Base-by-base conservation (phyloP, 2,329 filamentous ascomycete species). In the Phaeomoniella chlamydospora region DNA sequence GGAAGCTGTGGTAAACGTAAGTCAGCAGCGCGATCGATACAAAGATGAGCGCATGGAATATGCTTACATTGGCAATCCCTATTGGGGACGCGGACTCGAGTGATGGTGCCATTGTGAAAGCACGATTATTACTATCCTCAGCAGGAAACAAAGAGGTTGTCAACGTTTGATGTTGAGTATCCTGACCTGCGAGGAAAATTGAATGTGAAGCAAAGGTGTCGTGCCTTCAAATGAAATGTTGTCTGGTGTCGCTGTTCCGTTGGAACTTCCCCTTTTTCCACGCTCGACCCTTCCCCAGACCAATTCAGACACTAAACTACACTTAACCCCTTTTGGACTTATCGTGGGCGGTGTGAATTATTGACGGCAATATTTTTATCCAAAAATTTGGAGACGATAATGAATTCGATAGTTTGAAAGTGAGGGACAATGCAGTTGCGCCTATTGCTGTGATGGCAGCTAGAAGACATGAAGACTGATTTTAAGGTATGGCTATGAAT, bases 381-480 rank as follows among this genome's bases (percentile, higher is more conserved):
- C 16, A 38, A 30, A 22, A 4, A 29, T n/a, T 32, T 35, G 37
- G 26, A n/a, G n/a, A n/a, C n/a, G n/a, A n/a, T n/a, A n/a, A n/a
- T n/a, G n/a, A n/a, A n/a, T n/a, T n/a, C n/a, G n/a, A n/a, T n/a
- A n/a, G n/a, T n/a, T n/a, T n/a, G n/a, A n/a, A n/a, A n/a, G n/a
- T n/a, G n/a, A n/a, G n/a, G n/a, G n/a, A n/a, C n/a, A n/a, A n/a
- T n/a, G n/a, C n/a, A n/a, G n/a, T 9, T 26, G 22, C 22, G 22
- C 22, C 22, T 26, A 9, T 6, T 6, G 22, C n/a, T 6, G n/a
- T 26, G n/a, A 26, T 26, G 22, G 22, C 33, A 38, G 18, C 32
- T 19, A 29, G 36, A 39, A 43, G 43, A 69, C 41, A 98, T 98
- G 90, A 98, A 96, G 81, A 96, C 87, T 47, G 88, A 96, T 64